Base-by-base conservation (phyloP, 768 basidiomycete genomes). In the Guyanaporus albipodus region DNA sequence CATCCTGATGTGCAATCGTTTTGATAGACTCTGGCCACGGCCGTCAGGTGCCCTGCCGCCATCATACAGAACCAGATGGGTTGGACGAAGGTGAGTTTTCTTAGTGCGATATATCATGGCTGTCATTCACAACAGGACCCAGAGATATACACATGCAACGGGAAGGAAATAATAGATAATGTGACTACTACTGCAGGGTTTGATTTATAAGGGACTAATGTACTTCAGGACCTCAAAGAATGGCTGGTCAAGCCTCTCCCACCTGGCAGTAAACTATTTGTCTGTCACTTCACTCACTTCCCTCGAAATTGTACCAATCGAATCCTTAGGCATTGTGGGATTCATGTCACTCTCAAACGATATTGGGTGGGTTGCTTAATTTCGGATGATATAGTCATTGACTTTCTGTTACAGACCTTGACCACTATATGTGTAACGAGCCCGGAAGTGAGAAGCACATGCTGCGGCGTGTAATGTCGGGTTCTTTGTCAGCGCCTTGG, bases 21-120 rank as follows among this genome's bases (percentile, higher is more conserved):
- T n/a, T n/a, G 22, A 42, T 47, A 76, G 74, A 76, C 53, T 73
- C 78, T 0, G 80, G 80, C 0, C 79, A 82, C 52, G 73, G 72
- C 0, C 52, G 55, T 11, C 80, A 82, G 50, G 61, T 72, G 7
- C 50, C 67, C 2, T 76, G 73, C 21, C 47, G 60, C 15, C 66
- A 78, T 48, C 62, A 67, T 8, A 72, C 63, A 2, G 79, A 81
- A 50, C 66, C 72, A 18, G 80, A 82, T 49, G 73, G 76, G 3
- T 59, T 68, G 45, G 78, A 81, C 38, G 79, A 82, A 64, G 73
- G 80, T 78, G 41, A 37, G 43, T 33, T 22, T 38, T 17, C 12
- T 12, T 32, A 24, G 22, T 15, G 12, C n/a, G 8, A 11, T 10
- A 18, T 1, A 8, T 42, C 29, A 23, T 28, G 21, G 26, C 26